phyloP scores from a whole-genome alignment of 805 yeast genomes.

The Crinitomyces ghanaensis region DNA sequence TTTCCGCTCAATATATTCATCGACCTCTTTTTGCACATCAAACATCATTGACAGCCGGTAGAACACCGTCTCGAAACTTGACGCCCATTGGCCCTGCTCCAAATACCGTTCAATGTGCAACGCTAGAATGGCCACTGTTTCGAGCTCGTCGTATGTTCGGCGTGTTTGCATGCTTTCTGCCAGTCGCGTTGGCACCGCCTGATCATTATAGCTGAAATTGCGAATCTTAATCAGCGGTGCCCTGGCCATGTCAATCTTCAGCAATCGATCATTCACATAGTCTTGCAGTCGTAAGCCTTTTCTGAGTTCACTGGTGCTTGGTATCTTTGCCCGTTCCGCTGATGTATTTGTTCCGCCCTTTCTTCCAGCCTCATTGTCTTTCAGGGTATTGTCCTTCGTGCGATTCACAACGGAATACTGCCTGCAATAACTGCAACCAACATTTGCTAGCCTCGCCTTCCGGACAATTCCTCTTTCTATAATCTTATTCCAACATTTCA shows the following conservation, averaged over 20 bases:
- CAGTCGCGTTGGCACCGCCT: slow-evolving; percentile 3
- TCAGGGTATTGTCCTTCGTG: no score
- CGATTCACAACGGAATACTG: no score
- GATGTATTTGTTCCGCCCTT: no score
- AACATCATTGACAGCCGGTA: slow-evolving; percentile 1
- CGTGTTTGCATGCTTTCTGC: neutral
- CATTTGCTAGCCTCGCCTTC: no score
- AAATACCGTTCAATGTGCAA: slow-evolving; percentile 2
- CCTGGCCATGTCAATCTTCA: slow-evolving; percentile 5
- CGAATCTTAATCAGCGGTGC: slow-evolving; percentile 1
- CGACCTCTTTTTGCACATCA: neutral
- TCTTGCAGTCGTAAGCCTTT: slow-evolving; percentile 8
- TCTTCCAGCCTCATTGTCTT: no score
- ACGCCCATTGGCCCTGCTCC: neutral
- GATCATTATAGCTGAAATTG: slow-evolving; percentile 1
- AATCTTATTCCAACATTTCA: no score
- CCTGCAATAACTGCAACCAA: no score
- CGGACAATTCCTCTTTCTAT: no score
- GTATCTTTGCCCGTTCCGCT: no score
- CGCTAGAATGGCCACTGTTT: slow-evolving; percentile 9
- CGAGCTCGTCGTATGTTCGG: slow-evolving; percentile 4
- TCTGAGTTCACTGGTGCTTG: no score
- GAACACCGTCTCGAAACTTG: neutral
- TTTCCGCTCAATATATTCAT: neutral
- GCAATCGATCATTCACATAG: slow-evolving; percentile 6